Conservation (phyloP, 176 grass and related monocot species). For the Alloteropsis semialata region DNA sequence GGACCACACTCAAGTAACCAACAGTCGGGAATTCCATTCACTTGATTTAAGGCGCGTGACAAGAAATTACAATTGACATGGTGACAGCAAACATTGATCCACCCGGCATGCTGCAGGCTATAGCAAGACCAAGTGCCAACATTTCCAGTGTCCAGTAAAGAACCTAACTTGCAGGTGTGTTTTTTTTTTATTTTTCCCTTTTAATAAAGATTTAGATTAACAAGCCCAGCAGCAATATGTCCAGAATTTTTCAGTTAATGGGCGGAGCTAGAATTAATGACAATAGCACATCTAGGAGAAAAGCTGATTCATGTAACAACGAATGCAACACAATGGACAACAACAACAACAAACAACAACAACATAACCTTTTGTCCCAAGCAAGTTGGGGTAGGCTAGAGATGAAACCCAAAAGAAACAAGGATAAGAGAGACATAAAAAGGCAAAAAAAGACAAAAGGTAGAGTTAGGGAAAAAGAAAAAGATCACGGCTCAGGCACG, state of each 20-base stretch:
- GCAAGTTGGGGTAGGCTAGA: no score
- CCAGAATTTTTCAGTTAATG: not conserved
- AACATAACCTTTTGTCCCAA: no score
- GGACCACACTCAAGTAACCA: slow-evolving; percentile 21
- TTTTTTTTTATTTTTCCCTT: not conserved
- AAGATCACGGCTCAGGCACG: no score
- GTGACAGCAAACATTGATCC: not conserved
- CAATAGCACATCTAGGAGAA: not conserved
- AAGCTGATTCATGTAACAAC: not conserved
- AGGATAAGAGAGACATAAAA: no score
- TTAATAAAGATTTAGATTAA: not conserved
- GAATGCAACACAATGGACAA: not conserved
- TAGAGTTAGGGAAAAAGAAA: no score
- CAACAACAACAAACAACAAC: no score
- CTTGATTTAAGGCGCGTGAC: not conserved
- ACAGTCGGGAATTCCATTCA: not conserved
- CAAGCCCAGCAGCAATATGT: not conserved
- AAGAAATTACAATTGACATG: not conserved
- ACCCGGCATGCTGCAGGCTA: not conserved
- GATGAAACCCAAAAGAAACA: no score
- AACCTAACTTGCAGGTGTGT: not conserved
- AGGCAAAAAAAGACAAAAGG: no score
- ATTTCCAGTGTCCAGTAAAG: not conserved
- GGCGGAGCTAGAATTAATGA: not conserved
- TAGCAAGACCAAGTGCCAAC: slow-evolving; percentile 11